phyloP scores from a whole-genome alignment of 1,284 basidiomycete species.

The Somion occarium region DNA sequence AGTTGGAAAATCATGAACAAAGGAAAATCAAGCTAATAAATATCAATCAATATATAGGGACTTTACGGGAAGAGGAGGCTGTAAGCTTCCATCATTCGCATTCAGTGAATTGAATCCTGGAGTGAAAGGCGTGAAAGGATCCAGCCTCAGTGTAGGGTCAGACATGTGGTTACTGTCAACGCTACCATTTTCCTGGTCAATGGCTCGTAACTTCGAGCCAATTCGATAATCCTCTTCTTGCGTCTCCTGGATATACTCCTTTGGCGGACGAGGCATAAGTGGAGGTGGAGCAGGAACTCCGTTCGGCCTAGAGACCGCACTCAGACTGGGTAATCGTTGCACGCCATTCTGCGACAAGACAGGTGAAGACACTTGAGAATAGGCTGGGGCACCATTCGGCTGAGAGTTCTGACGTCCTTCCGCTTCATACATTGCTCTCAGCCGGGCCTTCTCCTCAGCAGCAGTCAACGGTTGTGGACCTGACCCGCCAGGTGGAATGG shows the following conservation, averaged over 20 bases:
- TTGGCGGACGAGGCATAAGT: slow-evolving; percentile 66
- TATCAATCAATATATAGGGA: not conserved
- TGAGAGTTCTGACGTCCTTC: slow-evolving; percentile 33
- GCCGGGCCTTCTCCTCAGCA: slow-evolving; percentile 70
- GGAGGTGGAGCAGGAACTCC: slow-evolving; percentile 47
- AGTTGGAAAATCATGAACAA: not conserved
- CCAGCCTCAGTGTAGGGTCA: not conserved
- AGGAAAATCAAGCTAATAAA: not conserved
- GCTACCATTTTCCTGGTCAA: slow-evolving; percentile 16
- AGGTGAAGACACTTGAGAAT: slow-evolving; percentile 5
- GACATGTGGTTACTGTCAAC: not conserved
- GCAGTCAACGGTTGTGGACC: slow-evolving; percentile 50
- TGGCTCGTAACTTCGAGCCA: slow-evolving; percentile 25
- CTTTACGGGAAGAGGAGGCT: not conserved
- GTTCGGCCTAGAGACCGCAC: slow-evolving; percentile 3
- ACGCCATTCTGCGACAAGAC: not conserved
- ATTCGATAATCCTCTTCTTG: slow-evolving; percentile 59
- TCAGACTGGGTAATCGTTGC: not conserved
- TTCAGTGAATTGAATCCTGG: not conserved
- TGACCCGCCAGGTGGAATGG: slow-evolving; percentile 28
- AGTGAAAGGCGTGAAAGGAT: not conserved
- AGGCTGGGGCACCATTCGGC: not conserved
- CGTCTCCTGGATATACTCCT: slow-evolving; percentile 73
- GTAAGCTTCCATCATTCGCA: not conserved
- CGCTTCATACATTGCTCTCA: slow-evolving; percentile 58